These are phyloP conservation scores for Hypoxylon fragiforme DNA, from an alignment of 495 filamentous ascomycete species.

Conservation along the genomic window DNA sequence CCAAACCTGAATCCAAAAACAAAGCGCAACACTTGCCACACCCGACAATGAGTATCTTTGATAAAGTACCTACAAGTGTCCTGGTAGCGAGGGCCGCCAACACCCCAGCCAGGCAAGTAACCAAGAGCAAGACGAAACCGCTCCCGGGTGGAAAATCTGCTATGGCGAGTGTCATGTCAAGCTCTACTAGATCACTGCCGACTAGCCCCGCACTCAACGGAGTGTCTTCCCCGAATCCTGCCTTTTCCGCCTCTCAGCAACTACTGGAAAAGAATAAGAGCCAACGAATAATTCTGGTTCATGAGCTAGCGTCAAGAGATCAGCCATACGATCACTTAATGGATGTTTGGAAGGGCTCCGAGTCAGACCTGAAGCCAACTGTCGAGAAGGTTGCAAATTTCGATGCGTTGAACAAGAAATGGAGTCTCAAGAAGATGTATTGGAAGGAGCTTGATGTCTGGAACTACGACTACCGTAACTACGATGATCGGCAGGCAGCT, in stretches of 20 bases:
- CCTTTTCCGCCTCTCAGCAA: conserved; percentile 53
- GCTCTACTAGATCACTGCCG: conserved; percentile 58
- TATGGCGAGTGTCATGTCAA: conserved; percentile 37
- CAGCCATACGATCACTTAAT: conserved; percentile 60
- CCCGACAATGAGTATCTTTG: conserved; percentile 50
- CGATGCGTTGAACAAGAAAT: conserved; percentile 59
- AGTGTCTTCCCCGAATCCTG: conserved; percentile 56
- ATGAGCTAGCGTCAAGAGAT: conserved; percentile 69
- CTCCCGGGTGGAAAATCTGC: conserved; percentile 50
- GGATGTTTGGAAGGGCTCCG: conserved; percentile 57
- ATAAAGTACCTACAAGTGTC: conserved; percentile 22
- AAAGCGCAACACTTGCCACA: conserved; percentile 42
- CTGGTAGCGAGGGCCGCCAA: conserved; percentile 4
- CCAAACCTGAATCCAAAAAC: conserved; percentile 35
- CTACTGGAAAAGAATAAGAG: conserved; percentile 56
- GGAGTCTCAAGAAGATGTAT: conserved; percentile 65
- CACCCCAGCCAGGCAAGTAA: conserved; percentile 24
- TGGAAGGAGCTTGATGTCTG: conserved; percentile 86
- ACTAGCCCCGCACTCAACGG: conserved; percentile 63
- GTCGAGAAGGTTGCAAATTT: conserved; percentile 64
- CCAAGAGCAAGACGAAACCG: conserved; percentile 37
- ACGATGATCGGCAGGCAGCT: conserved; percentile 72
- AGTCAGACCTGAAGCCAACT: conserved; percentile 60
- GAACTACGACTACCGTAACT: conserved; percentile 68
- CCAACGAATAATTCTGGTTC: conserved; percentile 66